Evolutionary conservation across 148 eudicot species (phyloP).

Genomic region (Heliamphora exappendiculata): DNA sequence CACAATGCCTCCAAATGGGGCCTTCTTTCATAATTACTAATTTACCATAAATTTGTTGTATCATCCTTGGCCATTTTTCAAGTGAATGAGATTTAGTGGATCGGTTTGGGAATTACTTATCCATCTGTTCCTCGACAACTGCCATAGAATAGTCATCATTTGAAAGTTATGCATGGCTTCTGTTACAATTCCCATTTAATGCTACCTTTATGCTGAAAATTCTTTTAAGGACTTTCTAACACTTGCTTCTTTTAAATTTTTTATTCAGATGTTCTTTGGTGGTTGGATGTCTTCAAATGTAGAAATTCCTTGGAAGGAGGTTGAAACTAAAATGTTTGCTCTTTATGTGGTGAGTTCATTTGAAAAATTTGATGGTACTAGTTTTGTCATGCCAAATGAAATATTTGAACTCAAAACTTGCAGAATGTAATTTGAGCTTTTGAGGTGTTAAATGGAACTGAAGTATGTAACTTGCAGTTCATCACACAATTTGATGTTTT

Average conservation of each 20-base stretch:
- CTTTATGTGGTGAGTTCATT: conserved; percentile 73
- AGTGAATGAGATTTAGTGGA: neutral
- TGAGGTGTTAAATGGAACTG: neutral
- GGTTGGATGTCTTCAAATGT: conserved; percentile 50
- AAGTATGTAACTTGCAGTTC: too few species aligned
- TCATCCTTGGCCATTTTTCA: neutral
- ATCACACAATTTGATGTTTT: too few species aligned
- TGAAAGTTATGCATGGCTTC: neutral
- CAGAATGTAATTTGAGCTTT: neutral
- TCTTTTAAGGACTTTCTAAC: neutral
- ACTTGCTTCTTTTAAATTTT: neutral
- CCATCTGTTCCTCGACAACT: neutral
- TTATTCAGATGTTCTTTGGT: conserved; percentile 56
- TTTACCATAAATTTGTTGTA: too few species aligned
- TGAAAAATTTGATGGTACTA: conserved; percentile 1
- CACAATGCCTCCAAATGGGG: too few species aligned
- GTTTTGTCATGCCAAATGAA: conserved; percentile 4
- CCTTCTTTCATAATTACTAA: too few species aligned
- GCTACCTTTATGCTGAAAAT: conserved; percentile 5
- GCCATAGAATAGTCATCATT: neutral
- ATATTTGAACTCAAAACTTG: neutral
- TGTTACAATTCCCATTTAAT: neutral
- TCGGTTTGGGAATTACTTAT: neutral
- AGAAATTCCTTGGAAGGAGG: conserved; percentile 81
- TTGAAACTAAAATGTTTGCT: conserved; percentile 78